Base-by-base conservation (phyloP, 345 rosid species). In the Psidium guajava region DNA sequence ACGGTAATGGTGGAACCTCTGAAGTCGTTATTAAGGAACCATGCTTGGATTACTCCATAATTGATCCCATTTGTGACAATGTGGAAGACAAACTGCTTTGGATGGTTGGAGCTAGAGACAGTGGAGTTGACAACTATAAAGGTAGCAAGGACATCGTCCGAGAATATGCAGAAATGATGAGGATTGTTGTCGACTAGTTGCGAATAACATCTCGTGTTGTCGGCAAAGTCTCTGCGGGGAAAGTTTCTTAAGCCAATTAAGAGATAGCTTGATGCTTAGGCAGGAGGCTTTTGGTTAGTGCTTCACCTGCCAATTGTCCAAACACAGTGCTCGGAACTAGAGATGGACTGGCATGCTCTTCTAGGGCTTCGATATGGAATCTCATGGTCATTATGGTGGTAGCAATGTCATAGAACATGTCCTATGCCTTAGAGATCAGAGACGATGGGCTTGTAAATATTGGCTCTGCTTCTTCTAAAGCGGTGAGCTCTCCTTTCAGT, bases 331-430 rank as follows among this genome's bases (percentile, higher is more conserved):
- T 94, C 88, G 95, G 98, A 88, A 92, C 91, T 2, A 93, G 93
- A 36, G 96, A 96, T 77, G 98, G 94, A 91, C n/a, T 92, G 77
- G 96, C 94, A 53, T 96, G 95, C 88, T 93, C 98, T 93, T 97
- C 99, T 58, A 97, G 98, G 87, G 98, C 93, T 89, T 96, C 96
- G 82, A 95, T 95, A 89, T 96, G 96, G 85, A 98, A 93, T 90
- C 93, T 97, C 98, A 96, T 92, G 40, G 98, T 96, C 92, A 93
- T 91, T 85, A 97, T 91, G 49, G 96, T 94, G 84, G 98, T 97
- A 69, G 98, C 98, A 83, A 95, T 90, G 85, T 95, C 99, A 83
- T 95, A 97, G 86, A 95, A 98, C 44, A 93, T 92, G 86, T 92
- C 95, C 89, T 97, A 96, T 57, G 98, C 98, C 86, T 91, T 94